phyloP scores from a whole-genome alignment of 345 rosid genomes.

The Psidium guajava region DNA sequence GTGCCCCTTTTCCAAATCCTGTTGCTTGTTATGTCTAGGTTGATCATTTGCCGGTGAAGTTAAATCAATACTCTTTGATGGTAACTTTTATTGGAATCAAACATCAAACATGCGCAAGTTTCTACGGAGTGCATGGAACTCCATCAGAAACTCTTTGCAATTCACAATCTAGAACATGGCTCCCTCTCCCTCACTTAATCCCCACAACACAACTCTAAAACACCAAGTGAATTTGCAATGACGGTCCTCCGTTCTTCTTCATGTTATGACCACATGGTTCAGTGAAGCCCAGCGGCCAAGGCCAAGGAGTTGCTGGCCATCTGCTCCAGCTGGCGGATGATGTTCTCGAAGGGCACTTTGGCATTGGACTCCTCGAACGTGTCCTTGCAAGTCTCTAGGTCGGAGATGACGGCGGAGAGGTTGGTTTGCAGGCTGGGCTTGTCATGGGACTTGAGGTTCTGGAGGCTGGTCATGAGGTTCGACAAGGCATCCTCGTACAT shows the following conservation, averaged over 20 bases:
- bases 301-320: conserved; percentile 10
- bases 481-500: conserved; percentile 12
- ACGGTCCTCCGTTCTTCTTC: background rate
- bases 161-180: background rate
- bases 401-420: conserved; percentile 19
- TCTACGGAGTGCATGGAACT: background rate
- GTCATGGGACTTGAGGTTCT: conserved; percentile 17
- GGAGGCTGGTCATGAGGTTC: conserved; percentile 8
- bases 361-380: background rate
- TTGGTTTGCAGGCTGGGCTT: conserved; percentile 11
- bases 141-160: background rate
- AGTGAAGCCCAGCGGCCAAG: background rate
- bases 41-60: conserved; percentile 12
- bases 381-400: conserved; percentile 22
- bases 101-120: background rate
- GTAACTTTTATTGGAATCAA: background rate
- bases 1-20: background rate
- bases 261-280: background rate
- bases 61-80: conserved; percentile 34
- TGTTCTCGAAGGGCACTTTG: background rate
- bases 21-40: background rate
- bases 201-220: background rate
- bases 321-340: background rate
- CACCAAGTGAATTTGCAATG: background rate
- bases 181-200: background rate